Evolutionary conservation across 2,329 filamentous ascomycete genomes (phyloP).

Genomic region (Lasiodiplodia theobromae): DNA sequence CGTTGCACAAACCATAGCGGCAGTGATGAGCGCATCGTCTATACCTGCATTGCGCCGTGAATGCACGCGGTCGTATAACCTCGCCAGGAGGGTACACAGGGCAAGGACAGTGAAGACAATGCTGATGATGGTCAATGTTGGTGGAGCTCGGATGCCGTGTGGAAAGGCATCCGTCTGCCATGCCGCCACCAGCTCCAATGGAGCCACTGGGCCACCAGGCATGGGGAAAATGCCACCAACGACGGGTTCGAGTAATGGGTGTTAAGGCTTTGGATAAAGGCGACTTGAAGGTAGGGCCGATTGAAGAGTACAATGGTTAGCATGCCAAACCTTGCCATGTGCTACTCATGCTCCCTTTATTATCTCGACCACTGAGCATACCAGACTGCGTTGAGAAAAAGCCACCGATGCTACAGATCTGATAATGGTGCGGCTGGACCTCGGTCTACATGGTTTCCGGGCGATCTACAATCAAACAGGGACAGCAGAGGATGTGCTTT

Average conservation of each 20-base stretch:
- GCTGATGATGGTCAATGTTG: not conserved
- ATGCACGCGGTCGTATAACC: constrained; percentile 2
- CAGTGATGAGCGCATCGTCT: not conserved
- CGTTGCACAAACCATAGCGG: not conserved
- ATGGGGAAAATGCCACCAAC: not conserved
- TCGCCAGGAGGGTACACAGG: not conserved
- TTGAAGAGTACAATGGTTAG: too few relatives aligned
- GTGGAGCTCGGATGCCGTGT: not conserved
- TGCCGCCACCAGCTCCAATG: constrained; percentile 1
- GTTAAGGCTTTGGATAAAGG: too few relatives aligned
- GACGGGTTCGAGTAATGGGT: too few relatives aligned
- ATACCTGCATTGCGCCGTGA: not conserved
- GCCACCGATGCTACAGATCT: not conserved
- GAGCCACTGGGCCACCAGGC: constrained; percentile 3
- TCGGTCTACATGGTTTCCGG: not conserved
- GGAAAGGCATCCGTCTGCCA: constrained; percentile 20
- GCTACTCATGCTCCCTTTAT: too few relatives aligned
- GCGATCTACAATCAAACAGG: not conserved
- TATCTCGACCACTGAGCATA: too few relatives aligned
- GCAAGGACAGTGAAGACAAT: not conserved
- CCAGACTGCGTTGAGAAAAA: too few relatives aligned
- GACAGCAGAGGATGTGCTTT: not conserved
- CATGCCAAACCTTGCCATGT: too few relatives aligned
- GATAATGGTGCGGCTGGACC: not conserved
- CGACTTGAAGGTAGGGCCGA: too few relatives aligned